Percentiles rank a stretch among this genome's conserved stretches.
phyloP scores from a whole-genome alignment of 2,329 filamentous ascomycete genomes.

The Pestalotiopsis sp. region DNA sequence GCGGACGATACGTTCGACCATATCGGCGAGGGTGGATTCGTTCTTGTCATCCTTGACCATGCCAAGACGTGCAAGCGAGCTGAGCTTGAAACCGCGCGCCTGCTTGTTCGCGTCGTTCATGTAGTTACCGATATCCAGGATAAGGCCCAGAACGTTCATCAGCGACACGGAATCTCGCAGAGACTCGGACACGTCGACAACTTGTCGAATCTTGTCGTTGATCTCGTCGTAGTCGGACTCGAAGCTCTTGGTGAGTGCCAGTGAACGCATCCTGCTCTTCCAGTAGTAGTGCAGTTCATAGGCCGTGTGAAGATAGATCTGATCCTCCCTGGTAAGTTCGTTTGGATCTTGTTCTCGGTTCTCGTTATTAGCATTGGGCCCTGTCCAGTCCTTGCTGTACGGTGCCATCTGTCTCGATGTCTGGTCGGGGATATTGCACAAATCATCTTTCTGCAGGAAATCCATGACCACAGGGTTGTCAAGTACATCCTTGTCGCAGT shows the following conservation, averaged over 20 bases:
- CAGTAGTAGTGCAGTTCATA: constrained; percentile 97
- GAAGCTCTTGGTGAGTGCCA: constrained; percentile 79
- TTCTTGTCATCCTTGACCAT: constrained; percentile 99
- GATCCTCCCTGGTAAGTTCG: constrained; percentile 91
- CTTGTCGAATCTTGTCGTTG: constrained; percentile 77
- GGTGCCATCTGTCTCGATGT: constrained; percentile 88
- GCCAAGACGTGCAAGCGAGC: constrained; percentile 84
- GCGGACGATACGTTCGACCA: constrained; percentile 94
- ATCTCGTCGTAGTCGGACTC: constrained; percentile 93
- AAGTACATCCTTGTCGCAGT: constrained; percentile 86
- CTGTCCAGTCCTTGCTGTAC: constrained; percentile 96
- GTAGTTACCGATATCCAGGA: constrained; percentile 98
- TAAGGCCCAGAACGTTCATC: constrained; percentile 94
- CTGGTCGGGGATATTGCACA: constrained; percentile 91
- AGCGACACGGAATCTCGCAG: constrained; percentile 87
- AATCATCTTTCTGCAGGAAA: constrained; percentile 87
- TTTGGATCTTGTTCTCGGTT: constrained; percentile 80
- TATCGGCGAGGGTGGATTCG: constrained; percentile 90
- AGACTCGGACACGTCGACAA: constrained; percentile 86
- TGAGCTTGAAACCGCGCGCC: constrained; percentile 95
- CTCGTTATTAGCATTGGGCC: constrained; percentile 75
- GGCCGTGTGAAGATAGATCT: constrained; percentile 90
- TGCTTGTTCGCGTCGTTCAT: constrained; percentile 99
- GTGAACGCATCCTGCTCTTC: constrained; percentile 94
- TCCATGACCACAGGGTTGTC: constrained; percentile 95